These are phyloP conservation scores for Musa itinerans DNA, from an alignment of 176 grass and related monocot genomes.

Conservation along the genomic window DNA sequence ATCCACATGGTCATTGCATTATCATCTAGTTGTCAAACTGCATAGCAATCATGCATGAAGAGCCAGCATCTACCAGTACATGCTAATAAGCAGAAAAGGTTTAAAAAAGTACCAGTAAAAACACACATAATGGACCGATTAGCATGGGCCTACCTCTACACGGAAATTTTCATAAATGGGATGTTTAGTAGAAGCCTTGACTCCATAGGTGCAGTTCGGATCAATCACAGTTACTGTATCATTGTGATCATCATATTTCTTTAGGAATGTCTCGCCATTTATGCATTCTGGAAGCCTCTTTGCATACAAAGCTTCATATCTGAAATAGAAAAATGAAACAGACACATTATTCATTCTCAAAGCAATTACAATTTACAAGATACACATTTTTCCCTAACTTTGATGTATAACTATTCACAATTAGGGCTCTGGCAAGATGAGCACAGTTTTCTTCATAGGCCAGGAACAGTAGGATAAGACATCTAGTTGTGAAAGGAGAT, in stretches of 20 bases:
- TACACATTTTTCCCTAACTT: background rate
- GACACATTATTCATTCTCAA: background rate
- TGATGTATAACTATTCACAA: background rate
- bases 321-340: constrained; percentile 25
- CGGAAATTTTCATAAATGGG: constrained; percentile 95
- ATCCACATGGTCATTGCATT: background rate
- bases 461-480: background rate
- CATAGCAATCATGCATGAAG: background rate
- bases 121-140: background rate
- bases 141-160: constrained; percentile 41
- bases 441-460: background rate
- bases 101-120: background rate
- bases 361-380: background rate
- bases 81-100: background rate
- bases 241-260: constrained; percentile 69
- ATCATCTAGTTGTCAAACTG: background rate
- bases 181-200: constrained; percentile 86
- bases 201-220: constrained; percentile 56
- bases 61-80: background rate
- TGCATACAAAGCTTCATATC: constrained; percentile 70
- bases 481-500: background rate
- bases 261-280: constrained; percentile 53
- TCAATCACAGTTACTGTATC: constrained; percentile 70
- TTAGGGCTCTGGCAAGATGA: background rate
- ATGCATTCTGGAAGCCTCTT: constrained; percentile 74